Base-by-base conservation (phyloP, 192 early-diverging fungal species). In the Gaertneriomyces sp. region DNA sequence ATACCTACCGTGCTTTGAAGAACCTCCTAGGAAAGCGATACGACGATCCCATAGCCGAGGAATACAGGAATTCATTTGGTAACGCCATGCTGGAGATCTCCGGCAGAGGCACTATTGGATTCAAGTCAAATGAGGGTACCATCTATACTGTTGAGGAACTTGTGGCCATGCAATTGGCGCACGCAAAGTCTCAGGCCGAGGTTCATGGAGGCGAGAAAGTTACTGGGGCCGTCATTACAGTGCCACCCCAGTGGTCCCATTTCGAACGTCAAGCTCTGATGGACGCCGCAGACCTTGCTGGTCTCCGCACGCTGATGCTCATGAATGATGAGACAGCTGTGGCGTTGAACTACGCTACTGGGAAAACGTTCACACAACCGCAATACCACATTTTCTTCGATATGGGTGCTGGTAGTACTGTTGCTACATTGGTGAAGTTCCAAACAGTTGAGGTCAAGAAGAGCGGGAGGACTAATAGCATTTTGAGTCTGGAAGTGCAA, bases 241-340 rank as follows among this genome's bases (percentile, higher is more conserved):
- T 92, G 41, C 95, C 97, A 33, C 87, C 93, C 38, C 93, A 91
- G 72, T 93, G 91, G 66, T 89, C 77, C 64, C 93, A 95, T 66
- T 84, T 81, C 63, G 93, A 99, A 79, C 90, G 97, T 17, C 90
- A 89, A 69, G 90, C 94, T 9, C 78, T 98, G 69, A 77, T 97
- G 5, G 97, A 98, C 69, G 90, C 97, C 42, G 95, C 97, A 17
- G 84, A 90, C 49, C 71, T 99, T 50, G 95, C 93, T 7, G 91
- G 90, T 2, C 68, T 99, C 33, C 84, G 86, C 61, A 87, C 92
- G 12, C 67, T 94, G 16, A 76, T 88, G 19, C 77, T 99, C 10
- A 88, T 98, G 65, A 90, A 93, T 79, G 97, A 99, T 69, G 93
- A 94, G 68, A 89, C 93, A 50, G 94, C 96, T 17, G 85, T 94